Percentiles rank a stretch among this genome's conserved stretches.
Conservation (phyloP, 495 filamentous ascomycete species). For the Annulohypoxylon moriforme region DNA sequence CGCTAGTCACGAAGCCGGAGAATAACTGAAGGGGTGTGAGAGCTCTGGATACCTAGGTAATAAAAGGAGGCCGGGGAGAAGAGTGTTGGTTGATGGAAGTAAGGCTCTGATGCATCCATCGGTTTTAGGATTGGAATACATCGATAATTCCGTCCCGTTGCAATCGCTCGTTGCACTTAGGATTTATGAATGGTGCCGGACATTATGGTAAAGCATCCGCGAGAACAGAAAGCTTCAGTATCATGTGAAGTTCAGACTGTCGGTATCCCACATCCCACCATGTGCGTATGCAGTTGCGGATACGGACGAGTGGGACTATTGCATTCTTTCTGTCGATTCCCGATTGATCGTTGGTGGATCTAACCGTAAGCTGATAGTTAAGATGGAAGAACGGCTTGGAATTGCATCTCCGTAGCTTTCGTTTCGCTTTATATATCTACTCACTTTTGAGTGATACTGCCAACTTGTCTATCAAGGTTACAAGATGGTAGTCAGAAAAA, state of each 20-base stretch:
- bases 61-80: background rate
- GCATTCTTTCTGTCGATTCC: background rate
- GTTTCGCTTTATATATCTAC: conserved; percentile 1
- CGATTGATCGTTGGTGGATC: background rate
- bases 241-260: too few relatives aligned
- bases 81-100: too few relatives aligned
- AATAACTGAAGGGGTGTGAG: background rate
- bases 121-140: too few relatives aligned
- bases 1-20: background rate
- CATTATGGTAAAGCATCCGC: background rate
- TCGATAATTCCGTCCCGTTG: too few relatives aligned
- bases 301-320: background rate
- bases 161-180: too few relatives aligned
- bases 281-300: background rate
- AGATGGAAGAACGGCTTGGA: background rate
- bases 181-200: too few relatives aligned
- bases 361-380: background rate
- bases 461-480: background rate
- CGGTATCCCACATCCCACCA: background rate
- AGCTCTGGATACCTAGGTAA: background rate
- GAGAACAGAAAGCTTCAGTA: background rate
- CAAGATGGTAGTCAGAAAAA: background rate
- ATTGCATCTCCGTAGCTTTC: background rate
- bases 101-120: too few relatives aligned
- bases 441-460: background rate